Evolutionary conservation across 148 eudicot species (phyloP).

Genomic region (Vaccinium myrtillus): DNA sequence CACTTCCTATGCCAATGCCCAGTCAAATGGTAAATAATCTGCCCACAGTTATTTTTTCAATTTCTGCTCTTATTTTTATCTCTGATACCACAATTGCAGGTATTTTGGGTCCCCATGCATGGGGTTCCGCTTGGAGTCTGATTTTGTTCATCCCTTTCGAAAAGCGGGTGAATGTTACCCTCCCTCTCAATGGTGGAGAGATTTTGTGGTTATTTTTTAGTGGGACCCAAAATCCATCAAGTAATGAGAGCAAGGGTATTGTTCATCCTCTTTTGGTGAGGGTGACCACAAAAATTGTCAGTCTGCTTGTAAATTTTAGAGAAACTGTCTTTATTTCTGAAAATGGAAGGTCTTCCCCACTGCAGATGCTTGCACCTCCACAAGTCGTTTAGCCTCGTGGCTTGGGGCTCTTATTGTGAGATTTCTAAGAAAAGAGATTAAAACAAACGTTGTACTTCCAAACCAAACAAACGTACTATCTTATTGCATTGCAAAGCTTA

Average conservation of each 20-base stretch:
- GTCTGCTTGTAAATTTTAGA: neutral
- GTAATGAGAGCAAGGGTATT: neutral
- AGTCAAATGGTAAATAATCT: conserved; percentile 54
- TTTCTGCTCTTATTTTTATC: neutral
- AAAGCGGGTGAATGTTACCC: neutral
- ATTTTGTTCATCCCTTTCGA: neutral
- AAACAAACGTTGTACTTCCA: too few relatives aligned
- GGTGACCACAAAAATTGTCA: neutral
- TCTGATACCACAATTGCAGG: neutral
- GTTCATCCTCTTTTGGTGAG: neutral
- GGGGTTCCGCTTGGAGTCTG: neutral
- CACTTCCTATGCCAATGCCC: conserved; percentile 45
- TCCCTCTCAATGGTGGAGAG: neutral
- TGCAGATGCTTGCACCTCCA: neutral
- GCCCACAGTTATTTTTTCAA: neutral
- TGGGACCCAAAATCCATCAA: neutral
- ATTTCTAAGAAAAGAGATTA: too few relatives aligned
- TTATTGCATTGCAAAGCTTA: too few relatives aligned
- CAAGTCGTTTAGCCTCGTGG: too few relatives aligned
- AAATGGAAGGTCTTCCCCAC: neutral
- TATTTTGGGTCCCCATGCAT: neutral
- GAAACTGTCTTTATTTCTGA: neutral
- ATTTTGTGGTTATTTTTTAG: neutral
- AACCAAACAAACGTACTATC: too few relatives aligned
- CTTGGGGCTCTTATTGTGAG: neutral